Conservation (phyloP, 192 early-diverging fungal species). For the Obelidium mucronatum region DNA sequence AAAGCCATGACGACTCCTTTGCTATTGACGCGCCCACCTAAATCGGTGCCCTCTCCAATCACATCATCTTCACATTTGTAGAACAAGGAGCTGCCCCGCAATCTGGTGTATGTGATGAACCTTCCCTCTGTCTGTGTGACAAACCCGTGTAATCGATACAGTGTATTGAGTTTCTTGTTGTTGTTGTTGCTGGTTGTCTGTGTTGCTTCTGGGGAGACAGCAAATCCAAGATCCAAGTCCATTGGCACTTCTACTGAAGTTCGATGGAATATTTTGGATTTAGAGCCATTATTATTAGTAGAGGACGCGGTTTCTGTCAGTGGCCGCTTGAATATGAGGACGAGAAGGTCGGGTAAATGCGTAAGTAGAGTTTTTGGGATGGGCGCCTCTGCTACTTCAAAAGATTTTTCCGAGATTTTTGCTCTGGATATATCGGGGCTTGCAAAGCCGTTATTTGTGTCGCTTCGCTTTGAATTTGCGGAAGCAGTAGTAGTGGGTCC, state of each 20-base stretch:
- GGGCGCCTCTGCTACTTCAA: constrained; percentile 1
- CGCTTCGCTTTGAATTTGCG: not conserved
- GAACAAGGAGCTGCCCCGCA: not conserved
- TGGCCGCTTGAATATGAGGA: constrained; percentile 41
- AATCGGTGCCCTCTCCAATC: constrained; percentile 33
- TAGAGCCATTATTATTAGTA: too few species aligned
- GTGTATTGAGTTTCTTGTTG: constrained; percentile 23
- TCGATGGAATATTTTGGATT: constrained; percentile 29
- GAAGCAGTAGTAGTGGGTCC: too few species aligned
- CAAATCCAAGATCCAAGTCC: constrained; percentile 51
- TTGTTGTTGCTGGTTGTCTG: constrained; percentile 19
- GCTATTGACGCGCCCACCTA: constrained; percentile 45
- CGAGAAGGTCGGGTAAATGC: constrained; percentile 41
- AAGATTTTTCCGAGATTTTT: not conserved
- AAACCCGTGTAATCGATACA: constrained; percentile 55
- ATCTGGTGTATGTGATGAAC: constrained; percentile 51
- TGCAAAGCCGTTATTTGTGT: not conserved
- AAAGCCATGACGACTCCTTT: constrained; percentile 46
- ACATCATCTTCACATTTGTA: constrained; percentile 48
- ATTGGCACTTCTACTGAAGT: constrained; percentile 48
- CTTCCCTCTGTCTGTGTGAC: constrained; percentile 54
- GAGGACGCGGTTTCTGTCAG: too few species aligned
- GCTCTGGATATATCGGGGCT: too few species aligned
- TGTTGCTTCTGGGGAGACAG: constrained; percentile 12
- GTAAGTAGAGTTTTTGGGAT: constrained; percentile 17